Evolutionary conservation across 352 stramenopile species (phyloP).

Genomic region (Phytopythium mirpurense): DNA sequence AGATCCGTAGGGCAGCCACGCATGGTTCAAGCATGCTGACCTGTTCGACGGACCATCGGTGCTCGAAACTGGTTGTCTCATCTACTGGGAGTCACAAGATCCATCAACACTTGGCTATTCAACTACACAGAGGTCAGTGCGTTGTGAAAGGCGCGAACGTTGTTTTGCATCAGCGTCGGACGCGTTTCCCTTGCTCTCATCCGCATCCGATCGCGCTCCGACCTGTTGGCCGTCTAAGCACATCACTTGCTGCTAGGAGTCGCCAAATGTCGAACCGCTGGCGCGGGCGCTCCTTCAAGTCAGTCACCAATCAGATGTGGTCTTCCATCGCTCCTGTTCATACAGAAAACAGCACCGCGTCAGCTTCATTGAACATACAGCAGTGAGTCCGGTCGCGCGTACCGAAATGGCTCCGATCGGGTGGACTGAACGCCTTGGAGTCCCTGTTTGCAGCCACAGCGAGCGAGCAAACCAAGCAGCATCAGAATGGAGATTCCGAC

Average conservation of each 20-base stretch:
- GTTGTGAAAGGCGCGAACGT: no score
- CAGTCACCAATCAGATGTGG: conserved; percentile 49
- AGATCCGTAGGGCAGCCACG: no score
- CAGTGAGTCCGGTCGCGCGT: not conserved
- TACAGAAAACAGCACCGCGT: not conserved
- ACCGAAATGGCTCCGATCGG: conserved; percentile 1
- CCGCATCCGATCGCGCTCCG: no score
- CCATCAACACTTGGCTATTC: no score
- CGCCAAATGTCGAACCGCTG: not conserved
- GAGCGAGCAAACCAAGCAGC: not conserved
- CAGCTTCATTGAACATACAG: not conserved
- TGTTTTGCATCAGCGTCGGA: not conserved
- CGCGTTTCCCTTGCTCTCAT: not conserved
- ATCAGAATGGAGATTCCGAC: not conserved
- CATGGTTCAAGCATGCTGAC: no score
- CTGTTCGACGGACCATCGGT: no score
- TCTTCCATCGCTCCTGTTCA: conserved; percentile 50
- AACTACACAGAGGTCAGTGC: not conserved
- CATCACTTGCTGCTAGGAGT: no score
- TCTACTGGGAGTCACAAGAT: not conserved
- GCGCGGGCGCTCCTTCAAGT: no score
- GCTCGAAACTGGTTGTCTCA: not conserved
- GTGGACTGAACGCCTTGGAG: conserved; percentile 2
- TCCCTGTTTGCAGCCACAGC: not conserved
- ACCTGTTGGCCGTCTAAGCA: no score